A percentile compares a stretch with the other conserved stretches of the same genome.
phyloP scores from a whole-genome alignment of 805 yeast genomes.

The Wickerhamiella dianesei region DNA sequence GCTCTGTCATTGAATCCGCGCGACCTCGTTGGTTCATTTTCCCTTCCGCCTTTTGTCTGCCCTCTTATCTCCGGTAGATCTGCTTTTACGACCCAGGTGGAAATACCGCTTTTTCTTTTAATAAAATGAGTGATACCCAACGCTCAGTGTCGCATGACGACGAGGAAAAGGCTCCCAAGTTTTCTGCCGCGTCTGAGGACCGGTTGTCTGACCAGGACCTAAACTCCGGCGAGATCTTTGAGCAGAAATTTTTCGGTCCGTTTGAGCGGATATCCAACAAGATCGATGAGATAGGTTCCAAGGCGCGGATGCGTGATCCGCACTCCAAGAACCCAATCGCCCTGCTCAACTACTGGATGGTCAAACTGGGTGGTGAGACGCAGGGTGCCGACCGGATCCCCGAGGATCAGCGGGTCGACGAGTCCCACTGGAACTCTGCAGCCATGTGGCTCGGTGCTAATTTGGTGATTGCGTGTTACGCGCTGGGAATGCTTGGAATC shows the following conservation, averaged over 20 bases:
- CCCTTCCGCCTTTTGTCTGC: neutral
- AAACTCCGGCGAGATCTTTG: neutral
- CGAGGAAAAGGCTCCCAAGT: neutral
- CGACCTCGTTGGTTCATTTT: neutral
- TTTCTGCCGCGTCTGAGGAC: neutral
- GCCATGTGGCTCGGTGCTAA: slow-evolving; percentile 89
- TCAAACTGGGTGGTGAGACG: slow-evolving; percentile 32
- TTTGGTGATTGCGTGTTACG: slow-evolving; percentile 68
- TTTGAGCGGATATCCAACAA: neutral
- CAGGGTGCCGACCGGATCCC: slow-evolving; percentile 74
- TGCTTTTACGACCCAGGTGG: too few species aligned
- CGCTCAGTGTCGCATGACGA: neutral
- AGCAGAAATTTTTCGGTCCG: neutral
- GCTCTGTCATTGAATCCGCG: neutral
- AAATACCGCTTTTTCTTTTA: neutral
- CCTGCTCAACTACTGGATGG: slow-evolving; percentile 15
- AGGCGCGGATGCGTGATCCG: neutral
- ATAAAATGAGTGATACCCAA: neutral
- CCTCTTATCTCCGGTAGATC: too few species aligned
- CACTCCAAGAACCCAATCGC: slow-evolving; percentile 10
- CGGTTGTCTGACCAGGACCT: neutral
- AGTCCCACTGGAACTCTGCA: slow-evolving; percentile 54
- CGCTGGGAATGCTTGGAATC: slow-evolving; percentile 62
- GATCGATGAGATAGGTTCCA: neutral
- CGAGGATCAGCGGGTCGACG: slow-evolving; percentile 63